Percentiles rank a stretch among this genome's conserved stretches.
Evolutionary conservation across 2,329 filamentous ascomycete genomes (phyloP).

Genomic region (Colletotrichum chrysophilum): DNA sequence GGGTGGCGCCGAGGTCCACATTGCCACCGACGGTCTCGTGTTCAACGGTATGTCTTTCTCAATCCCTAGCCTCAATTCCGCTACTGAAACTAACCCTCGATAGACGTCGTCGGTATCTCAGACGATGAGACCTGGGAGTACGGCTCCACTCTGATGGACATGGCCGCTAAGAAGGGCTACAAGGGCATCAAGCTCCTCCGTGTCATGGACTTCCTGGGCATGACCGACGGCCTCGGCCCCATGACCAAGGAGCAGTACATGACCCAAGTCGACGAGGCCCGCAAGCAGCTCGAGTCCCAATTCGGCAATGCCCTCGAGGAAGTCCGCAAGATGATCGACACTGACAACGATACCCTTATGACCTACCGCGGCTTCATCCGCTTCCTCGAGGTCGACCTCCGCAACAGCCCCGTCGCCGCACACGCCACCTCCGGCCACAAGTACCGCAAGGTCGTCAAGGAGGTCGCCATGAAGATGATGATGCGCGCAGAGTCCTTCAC

Average conservation of each 20-base stretch:
- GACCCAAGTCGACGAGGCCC: slow-evolving; percentile 7
- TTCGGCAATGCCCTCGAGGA: slow-evolving; percentile 15
- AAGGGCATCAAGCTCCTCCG: slow-evolving; percentile 38
- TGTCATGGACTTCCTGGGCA: slow-evolving; percentile 38
- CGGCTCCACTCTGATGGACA: slow-evolving; percentile 37
- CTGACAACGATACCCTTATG: slow-evolving; percentile 23
- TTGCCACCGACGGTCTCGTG: slow-evolving; percentile 47
- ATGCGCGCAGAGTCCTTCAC: slow-evolving; percentile 22
- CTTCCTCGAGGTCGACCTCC: slow-evolving; percentile 21
- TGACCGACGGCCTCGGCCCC: slow-evolving; percentile 13
- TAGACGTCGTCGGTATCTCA: slow-evolving; percentile 44
- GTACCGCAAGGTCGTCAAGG: slow-evolving; percentile 23
- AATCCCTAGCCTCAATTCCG: accelerated
- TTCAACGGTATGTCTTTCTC: slow-evolving; percentile 24
- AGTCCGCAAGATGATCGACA: slow-evolving; percentile 20
- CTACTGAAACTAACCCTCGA: slow-evolving; percentile 18
- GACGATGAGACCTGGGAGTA: slow-evolving; percentile 46
- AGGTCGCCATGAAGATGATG: slow-evolving; percentile 23
- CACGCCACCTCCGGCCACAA: slow-evolving; percentile 18
- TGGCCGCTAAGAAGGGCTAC: slow-evolving; percentile 36
- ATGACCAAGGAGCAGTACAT: slow-evolving; percentile 19
- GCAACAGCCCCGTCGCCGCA: slow-evolving; percentile 13
- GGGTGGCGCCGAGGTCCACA: slow-evolving; percentile 43
- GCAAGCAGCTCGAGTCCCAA: slow-evolving; percentile 14
- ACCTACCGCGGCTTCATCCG: slow-evolving; percentile 25